Conservation (phyloP, 1,139 yeast species). For the Yamadazyma triangularis region DNA sequence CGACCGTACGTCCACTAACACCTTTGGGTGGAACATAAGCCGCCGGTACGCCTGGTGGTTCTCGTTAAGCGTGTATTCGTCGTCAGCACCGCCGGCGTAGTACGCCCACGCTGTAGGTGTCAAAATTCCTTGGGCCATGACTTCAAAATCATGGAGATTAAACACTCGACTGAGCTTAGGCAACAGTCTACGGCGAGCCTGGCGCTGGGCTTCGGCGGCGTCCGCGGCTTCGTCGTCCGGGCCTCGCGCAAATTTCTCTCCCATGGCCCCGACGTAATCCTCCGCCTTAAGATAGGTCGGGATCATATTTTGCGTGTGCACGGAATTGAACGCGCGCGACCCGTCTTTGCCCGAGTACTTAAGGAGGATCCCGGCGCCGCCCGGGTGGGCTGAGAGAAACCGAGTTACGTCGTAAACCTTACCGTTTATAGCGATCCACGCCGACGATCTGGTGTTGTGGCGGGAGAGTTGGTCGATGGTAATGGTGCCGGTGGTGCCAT, state of each 20-base stretch:
- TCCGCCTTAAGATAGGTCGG: conserved; percentile 11
- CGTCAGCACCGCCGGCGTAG: conserved; percentile 82
- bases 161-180: conserved; percentile 56
- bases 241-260: conserved; percentile 11
- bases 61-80: conserved; percentile 77
- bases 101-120: conserved; percentile 78
- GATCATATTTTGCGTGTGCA: conserved; percentile 13
- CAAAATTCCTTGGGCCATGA: conserved; percentile 65
- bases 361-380: conserved; percentile 19
- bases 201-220: too few species aligned
- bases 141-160: conserved; percentile 70
- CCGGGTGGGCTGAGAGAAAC: conserved; percentile 20
- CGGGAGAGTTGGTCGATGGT: conserved; percentile 6
- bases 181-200: too few species aligned
- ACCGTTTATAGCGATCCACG: conserved; percentile 24
- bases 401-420: conserved; percentile 23
- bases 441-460: conserved; percentile 10
- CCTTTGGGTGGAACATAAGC: conserved; percentile 72
- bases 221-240: too few species aligned
- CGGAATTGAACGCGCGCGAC: conserved; percentile 12
- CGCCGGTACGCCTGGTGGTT: conserved; percentile 80
- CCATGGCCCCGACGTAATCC: conserved; percentile 9
- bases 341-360: conserved; percentile 26
- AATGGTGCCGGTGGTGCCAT: neutral
- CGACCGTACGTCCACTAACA: conserved; percentile 58